Evolutionary conservation across 495 filamentous ascomycete genomes (phyloP), one percentile per base, ranked within the genome.

Genomic region (Letharia columbiana): DNA sequence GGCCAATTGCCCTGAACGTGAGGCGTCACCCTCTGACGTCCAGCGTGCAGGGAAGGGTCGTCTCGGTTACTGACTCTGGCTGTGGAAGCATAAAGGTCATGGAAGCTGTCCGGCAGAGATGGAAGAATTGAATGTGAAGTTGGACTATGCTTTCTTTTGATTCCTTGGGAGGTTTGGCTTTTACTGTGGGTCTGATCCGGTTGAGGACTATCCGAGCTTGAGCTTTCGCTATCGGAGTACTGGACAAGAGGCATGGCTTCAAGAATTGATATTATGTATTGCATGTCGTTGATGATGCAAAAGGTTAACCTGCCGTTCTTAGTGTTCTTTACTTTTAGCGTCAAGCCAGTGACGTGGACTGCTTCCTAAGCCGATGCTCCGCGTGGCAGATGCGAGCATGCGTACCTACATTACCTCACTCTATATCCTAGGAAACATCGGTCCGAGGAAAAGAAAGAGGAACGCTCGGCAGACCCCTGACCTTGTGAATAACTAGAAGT

Each of bases 1-100:
- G 94, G 90, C 94, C 94, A 98, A 77, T 90, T 89, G 33, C 94
- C 94, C 61, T 89, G 84, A 17, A 93, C 78, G 75, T 98, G 94
- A 4, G 94, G 92, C 52, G 85, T 89, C 52, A 84, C 83, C 35
- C 94, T 82, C 72, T 87, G 89, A 52, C 92, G 84, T 40, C 94
- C 94, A 40, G 86, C 87, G 75, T 98, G 94, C 41, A 98, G 80
- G 63, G 78, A 77, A 0, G 94, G 92, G 69, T 96, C 88, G 76
- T 98, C 94, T 66, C 77, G 77, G 37, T 86, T 87, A 73, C 89
- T 89, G 62, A 87, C 77, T 58, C 71, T 66, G 13, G 67, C 44
- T 11, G 68, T 83, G 7, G 87, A 87, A n/a, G 91, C 88, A 78
- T 98, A 97, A 66, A 96, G 82, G 74, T 96, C 89, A 75, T 92